Conservation (phyloP, 495 filamentous ascomycete genomes). For the Talaromyces proteolyticus region DNA sequence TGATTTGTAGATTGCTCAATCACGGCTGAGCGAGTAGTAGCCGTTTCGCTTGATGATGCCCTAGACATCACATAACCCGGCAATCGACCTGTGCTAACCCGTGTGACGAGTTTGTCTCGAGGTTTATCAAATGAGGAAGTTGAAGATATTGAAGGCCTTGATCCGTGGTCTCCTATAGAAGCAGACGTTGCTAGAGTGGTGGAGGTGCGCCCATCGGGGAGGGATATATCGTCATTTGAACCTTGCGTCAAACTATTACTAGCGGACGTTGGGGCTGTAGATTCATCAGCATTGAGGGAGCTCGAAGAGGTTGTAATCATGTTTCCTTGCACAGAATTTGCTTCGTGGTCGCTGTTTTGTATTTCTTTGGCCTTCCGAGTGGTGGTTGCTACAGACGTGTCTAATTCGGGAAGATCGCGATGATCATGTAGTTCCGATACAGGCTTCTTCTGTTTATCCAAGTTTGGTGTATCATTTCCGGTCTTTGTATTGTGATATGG, state of each 20-base stretch:
- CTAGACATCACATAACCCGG: slow-evolving; percentile 30
- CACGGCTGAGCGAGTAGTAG: slow-evolving; percentile 21
- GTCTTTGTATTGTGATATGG: not conserved
- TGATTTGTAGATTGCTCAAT: slow-evolving; percentile 11
- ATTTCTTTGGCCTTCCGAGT: slow-evolving; percentile 18
- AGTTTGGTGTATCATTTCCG: not conserved
- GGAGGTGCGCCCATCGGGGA: slow-evolving; percentile 31
- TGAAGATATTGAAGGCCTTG: slow-evolving; percentile 17
- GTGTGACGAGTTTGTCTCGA: slow-evolving; percentile 16
- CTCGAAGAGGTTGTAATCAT: slow-evolving; percentile 26
- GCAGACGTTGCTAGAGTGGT: slow-evolving; percentile 36
- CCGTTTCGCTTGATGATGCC: slow-evolving; percentile 26
- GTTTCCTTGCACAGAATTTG: slow-evolving; percentile 14
- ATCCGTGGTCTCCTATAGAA: slow-evolving; percentile 24
- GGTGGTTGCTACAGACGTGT: slow-evolving; percentile 11
- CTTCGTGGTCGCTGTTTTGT: slow-evolving; percentile 18
- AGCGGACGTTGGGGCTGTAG: slow-evolving; percentile 26
- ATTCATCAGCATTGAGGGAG: slow-evolving; percentile 32
- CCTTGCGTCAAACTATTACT: slow-evolving; percentile 23
- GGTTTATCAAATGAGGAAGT: slow-evolving; percentile 15
- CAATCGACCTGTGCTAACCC: slow-evolving; percentile 20
- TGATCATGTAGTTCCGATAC: slow-evolving; percentile 14
- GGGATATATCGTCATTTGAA: slow-evolving; percentile 28
- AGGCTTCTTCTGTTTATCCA: slow-evolving; percentile 21
- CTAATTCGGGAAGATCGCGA: slow-evolving; percentile 19